Evolutionary conservation across 345 rosid genomes (phyloP).

Genomic region (Geranium brycei): DNA sequence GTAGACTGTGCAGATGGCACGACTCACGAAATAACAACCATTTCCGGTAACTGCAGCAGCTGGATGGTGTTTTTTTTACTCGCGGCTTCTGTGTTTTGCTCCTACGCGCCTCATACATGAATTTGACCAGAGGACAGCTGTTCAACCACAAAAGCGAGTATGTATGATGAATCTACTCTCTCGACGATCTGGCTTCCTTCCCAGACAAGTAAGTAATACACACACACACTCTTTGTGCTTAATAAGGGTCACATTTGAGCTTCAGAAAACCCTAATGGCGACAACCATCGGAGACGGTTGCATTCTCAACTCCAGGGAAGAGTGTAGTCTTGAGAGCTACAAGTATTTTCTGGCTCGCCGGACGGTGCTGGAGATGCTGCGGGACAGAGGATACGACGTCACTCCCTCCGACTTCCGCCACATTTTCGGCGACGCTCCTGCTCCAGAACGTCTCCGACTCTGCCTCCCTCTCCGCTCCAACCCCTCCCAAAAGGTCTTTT

Average conservation of each 20-base stretch:
- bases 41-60: too few species aligned
- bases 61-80: too few species aligned
- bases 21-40: too few species aligned
- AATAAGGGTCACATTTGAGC: neutral
- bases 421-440: conserved; percentile 14
- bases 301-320: neutral
- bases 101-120: too few species aligned
- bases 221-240: neutral
- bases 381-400: conserved; percentile 24
- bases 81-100: too few species aligned
- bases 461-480: conserved; percentile 14
- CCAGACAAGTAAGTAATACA: neutral
- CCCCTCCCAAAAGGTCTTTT: conserved; percentile 17
- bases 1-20: too few species aligned
- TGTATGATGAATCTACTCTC: too few species aligned
- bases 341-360: conserved; percentile 22
- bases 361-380: conserved; percentile 26
- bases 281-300: neutral
- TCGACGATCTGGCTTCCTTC: neutral
- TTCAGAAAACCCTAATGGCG: neutral
- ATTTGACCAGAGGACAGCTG: neutral
- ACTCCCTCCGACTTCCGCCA: conserved; percentile 18
- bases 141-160: neutral
- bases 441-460: conserved; percentile 18
- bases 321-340: conserved; percentile 11